Evolutionary conservation across 805 yeast species (phyloP).

Genomic region (Sungouiella thailandica): DNA sequence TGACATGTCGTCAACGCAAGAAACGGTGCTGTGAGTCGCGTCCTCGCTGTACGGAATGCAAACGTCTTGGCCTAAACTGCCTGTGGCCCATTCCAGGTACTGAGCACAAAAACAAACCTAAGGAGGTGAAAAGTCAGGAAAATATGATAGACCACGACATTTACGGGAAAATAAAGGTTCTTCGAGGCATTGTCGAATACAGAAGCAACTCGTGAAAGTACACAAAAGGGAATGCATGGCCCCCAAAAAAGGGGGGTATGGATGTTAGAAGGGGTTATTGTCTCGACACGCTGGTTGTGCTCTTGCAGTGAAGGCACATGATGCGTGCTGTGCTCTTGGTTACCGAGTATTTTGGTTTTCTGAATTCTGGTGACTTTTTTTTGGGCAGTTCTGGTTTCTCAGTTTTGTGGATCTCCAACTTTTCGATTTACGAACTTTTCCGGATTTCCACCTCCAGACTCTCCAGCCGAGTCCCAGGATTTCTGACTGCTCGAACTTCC

Average conservation of each 20-base stretch:
- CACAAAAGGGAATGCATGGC: too few species aligned
- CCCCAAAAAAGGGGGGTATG: neutral
- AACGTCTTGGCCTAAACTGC: slow-evolving; percentile 59
- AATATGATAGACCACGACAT: slow-evolving; percentile 51
- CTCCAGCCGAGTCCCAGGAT: too few species aligned
- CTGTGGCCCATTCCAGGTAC: slow-evolving; percentile 72
- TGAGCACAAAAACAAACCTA: slow-evolving; percentile 54
- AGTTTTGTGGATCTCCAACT: too few species aligned
- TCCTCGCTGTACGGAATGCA: slow-evolving; percentile 66
- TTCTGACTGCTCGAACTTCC: too few species aligned
- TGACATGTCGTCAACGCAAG: slow-evolving; percentile 73
- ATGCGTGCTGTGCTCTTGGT: too few species aligned
- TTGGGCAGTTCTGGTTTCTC: too few species aligned
- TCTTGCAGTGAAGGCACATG: too few species aligned
- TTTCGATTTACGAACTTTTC: too few species aligned
- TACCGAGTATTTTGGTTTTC: too few species aligned
- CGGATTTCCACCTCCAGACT: too few species aligned
- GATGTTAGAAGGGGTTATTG: neutral
- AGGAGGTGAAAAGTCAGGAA: slow-evolving; percentile 44
- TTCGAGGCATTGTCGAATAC: slow-evolving; percentile 59
- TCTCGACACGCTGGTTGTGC: too few species aligned
- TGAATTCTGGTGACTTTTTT: too few species aligned
- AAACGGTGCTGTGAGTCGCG: slow-evolving; percentile 71
- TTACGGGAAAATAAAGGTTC: slow-evolving; percentile 55
- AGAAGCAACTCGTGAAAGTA: slow-evolving; percentile 13